Conservation (phyloP, 768 basidiomycete genomes). For the Kockovaella imperatae region DNA sequence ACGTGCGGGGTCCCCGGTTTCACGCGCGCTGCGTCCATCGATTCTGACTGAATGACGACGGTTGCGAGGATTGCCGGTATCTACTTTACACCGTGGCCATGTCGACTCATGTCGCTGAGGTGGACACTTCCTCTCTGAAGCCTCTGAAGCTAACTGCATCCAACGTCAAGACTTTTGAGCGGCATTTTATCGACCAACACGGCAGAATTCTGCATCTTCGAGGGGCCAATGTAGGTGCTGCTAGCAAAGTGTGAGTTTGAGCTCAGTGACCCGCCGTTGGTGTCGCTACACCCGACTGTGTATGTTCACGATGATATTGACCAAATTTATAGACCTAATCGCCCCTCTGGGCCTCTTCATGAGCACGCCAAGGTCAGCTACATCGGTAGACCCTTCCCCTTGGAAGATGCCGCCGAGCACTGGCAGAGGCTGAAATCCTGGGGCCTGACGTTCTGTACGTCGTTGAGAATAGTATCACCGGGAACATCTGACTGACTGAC, state of each 20-base stretch:
- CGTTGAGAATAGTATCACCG: too few relatives aligned
- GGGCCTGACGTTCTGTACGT: constrained; percentile 78
- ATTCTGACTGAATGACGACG: too few relatives aligned
- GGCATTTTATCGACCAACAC: constrained; percentile 68
- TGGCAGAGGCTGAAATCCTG: constrained; percentile 71
- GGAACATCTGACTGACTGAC: too few relatives aligned
- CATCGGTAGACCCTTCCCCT: constrained; percentile 81
- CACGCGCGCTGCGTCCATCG: too few relatives aligned
- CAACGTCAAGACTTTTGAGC: not conserved
- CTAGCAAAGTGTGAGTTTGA: constrained; percentile 64
- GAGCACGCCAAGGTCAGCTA: constrained; percentile 49
- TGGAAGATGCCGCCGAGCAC: constrained; percentile 79
- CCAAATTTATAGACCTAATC: constrained; percentile 6
- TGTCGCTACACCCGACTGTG: not conserved
- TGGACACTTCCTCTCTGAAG: too few relatives aligned
- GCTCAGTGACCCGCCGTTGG: not conserved
- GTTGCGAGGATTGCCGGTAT: too few relatives aligned
- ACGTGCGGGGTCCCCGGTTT: too few relatives aligned
- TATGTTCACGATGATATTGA: constrained; percentile 3
- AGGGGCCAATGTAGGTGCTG: constrained; percentile 79
- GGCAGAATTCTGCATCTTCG: constrained; percentile 72
- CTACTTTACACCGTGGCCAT: too few relatives aligned
- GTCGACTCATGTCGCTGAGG: too few relatives aligned
- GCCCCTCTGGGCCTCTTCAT: constrained; percentile 11
- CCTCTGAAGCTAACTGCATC: too few relatives aligned